Evolutionary conservation across 441 rosid species (phyloP).

Genomic region (Hura crepitans): DNA sequence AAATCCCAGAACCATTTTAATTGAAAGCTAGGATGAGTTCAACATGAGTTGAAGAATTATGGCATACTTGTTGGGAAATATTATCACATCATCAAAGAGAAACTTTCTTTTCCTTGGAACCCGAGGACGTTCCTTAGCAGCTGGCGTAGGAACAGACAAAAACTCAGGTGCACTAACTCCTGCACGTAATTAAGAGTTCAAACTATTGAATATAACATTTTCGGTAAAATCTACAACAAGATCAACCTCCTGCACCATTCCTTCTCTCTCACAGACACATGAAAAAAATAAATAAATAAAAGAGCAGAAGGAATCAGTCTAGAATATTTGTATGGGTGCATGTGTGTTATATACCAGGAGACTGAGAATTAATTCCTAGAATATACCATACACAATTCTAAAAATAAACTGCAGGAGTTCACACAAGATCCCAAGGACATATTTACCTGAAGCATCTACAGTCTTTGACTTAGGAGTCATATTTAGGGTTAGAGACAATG

Average conservation of each 20-base stretch:
- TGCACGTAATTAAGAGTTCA: constrained; percentile 26
- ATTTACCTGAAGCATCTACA: constrained; percentile 42
- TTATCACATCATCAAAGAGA: constrained; percentile 49
- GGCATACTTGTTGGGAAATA: constrained; percentile 63
- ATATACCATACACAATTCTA: background rate
- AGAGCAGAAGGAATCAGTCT: background rate
- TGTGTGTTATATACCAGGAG: background rate
- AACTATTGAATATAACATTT: background rate
- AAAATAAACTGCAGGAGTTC: constrained; percentile 1
- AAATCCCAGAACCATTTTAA: background rate
- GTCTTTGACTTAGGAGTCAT: constrained; percentile 36
- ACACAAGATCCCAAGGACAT: constrained; percentile 11
- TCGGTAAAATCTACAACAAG: constrained; percentile 7
- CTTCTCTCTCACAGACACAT: background rate
- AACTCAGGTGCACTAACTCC: constrained; percentile 45
- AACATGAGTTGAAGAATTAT: background rate
- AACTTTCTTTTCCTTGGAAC: constrained; percentile 54
- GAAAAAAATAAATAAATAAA: constrained; percentile 10
- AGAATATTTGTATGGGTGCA: background rate
- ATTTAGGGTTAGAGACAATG: constrained; percentile 33
- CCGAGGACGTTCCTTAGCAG: constrained; percentile 47
- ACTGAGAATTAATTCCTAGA: background rate
- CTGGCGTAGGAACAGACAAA: constrained; percentile 54
- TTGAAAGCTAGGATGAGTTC: background rate
- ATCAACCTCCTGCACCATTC: background rate